These are phyloP conservation scores for Nannochloris sp. DNA, from an alignment of 139 green algal genomes.

Conservation along the genomic window DNA sequence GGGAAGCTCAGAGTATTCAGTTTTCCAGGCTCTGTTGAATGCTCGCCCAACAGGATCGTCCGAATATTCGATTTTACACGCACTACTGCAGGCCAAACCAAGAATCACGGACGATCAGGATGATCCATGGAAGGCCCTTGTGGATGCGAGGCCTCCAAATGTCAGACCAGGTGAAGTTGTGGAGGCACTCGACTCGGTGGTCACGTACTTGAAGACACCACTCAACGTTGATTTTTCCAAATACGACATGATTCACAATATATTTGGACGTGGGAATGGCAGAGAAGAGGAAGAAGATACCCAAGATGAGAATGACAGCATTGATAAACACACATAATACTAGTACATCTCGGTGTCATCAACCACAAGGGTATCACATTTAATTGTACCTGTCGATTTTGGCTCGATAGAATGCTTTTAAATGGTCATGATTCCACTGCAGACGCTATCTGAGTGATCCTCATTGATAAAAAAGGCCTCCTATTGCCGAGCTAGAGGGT, in stretches of 20 bases:
- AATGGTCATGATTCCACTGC: no score
- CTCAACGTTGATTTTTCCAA: neutral
- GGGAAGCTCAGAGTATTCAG: no score
- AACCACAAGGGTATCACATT: no score
- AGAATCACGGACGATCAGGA: neutral
- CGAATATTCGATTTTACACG: neutral
- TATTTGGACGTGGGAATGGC: neutral
- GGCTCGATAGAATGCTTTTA: no score
- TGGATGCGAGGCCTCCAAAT: neutral
- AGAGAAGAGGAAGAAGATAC: neutral
- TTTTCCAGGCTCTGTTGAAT: no score
- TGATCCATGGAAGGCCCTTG: neutral
- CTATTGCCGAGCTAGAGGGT: no score
- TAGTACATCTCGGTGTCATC: no score
- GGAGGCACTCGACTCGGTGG: no score
- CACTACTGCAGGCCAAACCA: neutral
- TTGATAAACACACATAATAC: neutral
- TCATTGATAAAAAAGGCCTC: no score
- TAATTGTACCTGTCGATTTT: no score
- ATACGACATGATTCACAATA: conserved; percentile 7
- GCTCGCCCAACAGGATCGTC: neutral
- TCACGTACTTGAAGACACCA: no score
- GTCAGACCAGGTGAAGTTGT: neutral
- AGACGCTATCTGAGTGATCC: no score
- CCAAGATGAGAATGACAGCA: neutral